phyloP scores from a whole-genome alignment of 345 rosid species.

The Acer saccharum region DNA sequence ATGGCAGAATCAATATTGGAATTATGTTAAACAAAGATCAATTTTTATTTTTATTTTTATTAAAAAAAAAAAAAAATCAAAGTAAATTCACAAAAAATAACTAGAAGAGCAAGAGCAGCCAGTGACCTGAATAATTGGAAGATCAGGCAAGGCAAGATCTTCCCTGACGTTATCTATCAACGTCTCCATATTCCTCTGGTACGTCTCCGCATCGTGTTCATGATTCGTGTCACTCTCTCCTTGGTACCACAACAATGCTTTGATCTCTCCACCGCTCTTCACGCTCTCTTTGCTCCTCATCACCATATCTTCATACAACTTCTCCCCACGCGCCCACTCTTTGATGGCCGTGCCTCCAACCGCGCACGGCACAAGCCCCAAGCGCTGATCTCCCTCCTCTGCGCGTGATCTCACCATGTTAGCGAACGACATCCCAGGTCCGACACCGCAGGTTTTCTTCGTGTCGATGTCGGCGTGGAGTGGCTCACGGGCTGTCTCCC shows the following conservation, averaged over 20 bases:
- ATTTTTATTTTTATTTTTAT: too few relatives aligned
- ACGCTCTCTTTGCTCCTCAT: constrained; percentile 61
- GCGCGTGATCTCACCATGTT: constrained; percentile 44
- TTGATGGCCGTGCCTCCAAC: constrained; percentile 87
- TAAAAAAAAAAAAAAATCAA: too few relatives aligned
- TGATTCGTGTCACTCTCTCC: constrained; percentile 81
- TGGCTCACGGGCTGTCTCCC: constrained; percentile 78
- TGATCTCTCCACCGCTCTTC: constrained; percentile 62
- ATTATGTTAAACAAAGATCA: too few relatives aligned
- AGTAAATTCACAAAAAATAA: too few relatives aligned
- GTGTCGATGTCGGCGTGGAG: constrained; percentile 82
- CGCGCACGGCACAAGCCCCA: constrained; percentile 84
- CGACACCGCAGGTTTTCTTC: constrained; percentile 68
- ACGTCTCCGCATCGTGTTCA: constrained; percentile 59
- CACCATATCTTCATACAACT: constrained; percentile 72
- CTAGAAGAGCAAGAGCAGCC: too few relatives aligned
- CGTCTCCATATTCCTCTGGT: constrained; percentile 57
- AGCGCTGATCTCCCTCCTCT: not conserved
- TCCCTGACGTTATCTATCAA: constrained; percentile 57
- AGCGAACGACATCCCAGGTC: constrained; percentile 92
- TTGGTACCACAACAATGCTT: constrained; percentile 84
- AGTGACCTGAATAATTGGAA: constrained; percentile 74
- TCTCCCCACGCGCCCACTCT: constrained; percentile 78
- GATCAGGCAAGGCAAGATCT: constrained; percentile 69
- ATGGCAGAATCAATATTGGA: too few relatives aligned